Evolutionary conservation across 2,329 filamentous ascomycete genomes (phyloP), one percentile per base, ranked within the genome.

Genomic region (Fusarium duplospermum): DNA sequence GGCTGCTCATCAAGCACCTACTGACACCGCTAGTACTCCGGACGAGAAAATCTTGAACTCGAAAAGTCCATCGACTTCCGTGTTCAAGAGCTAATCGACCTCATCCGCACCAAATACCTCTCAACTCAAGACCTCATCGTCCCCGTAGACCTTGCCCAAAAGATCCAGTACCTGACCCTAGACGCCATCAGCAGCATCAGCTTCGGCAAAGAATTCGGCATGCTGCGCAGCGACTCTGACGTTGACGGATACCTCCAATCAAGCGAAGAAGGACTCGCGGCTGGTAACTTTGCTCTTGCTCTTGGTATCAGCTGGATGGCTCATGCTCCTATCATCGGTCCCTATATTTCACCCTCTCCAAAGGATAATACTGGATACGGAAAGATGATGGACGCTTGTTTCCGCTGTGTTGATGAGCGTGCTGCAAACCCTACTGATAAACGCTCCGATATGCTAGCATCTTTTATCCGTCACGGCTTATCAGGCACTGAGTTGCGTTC

Each of bases 111-210:
- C 4, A 85, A 85, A 47, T 89, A 89, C 63, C 72, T 84, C 3
- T 84, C 83, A 0, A 80, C 72, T 7, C 71, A 80, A 1, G 20
- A 58, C 7, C 66, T 68, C 1, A 70, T 80, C 11, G 72, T 76
- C 7, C 82, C 80, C 0, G 82, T 89, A 76, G 87, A 89, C 66
- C 76, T 89, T 9, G 86, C 84, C 10, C 76, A 80, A 18, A 86
- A 86, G 64, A 78, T 86, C 0, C 85, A 87, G 20, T 89, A 83
- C 77, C 86, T 89, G 65, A 87, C 87, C 0, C 79, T 90, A 2
- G 89, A 90, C 71, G 86, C 89, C 10, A 87, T 90, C 67, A 87
- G 84, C 50, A 81, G 83, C 27, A 79, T 90, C 18, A 86, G 86
- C 0, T 84, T 89, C 18, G 87, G 88, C n/a, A 79, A 83, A 16